These are phyloP conservation scores for Lactarius pseudohatsudake DNA, from an alignment of 768 basidiomycete species.

Conservation along the genomic window DNA sequence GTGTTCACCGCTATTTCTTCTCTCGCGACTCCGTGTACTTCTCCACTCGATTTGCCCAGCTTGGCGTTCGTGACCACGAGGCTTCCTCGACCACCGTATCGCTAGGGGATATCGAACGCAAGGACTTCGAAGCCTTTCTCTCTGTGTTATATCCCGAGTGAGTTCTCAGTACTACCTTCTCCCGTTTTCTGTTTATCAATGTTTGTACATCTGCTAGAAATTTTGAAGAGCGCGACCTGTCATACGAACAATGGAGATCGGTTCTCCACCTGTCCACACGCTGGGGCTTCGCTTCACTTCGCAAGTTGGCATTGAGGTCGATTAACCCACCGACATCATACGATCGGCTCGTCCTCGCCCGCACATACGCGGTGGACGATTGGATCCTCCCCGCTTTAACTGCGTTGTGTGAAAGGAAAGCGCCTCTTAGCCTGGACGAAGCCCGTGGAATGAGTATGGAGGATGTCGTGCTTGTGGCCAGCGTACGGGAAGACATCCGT, in stretches of 20 bases:
- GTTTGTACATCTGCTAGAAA: background rate
- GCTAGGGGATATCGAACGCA: background rate
- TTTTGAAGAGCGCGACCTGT: slow-evolving; percentile 13
- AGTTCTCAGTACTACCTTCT: background rate
- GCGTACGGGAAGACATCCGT: slow-evolving; percentile 16
- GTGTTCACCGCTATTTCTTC: slow-evolving; percentile 25
- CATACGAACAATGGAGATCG: slow-evolving; percentile 32
- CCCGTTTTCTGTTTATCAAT: background rate
- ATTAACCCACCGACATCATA: slow-evolving; percentile 10
- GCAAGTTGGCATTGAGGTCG: slow-evolving; percentile 9
- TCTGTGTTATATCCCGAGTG: slow-evolving; percentile 13
- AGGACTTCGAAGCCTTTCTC: slow-evolving; percentile 20
- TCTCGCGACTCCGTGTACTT: slow-evolving; percentile 21
- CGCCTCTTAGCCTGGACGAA: slow-evolving; percentile 17
- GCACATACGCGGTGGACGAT: slow-evolving; percentile 9
- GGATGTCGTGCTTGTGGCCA: slow-evolving; percentile 20
- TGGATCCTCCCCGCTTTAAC: slow-evolving; percentile 22
- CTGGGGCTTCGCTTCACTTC: slow-evolving; percentile 36
- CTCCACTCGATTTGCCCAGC: slow-evolving; percentile 7
- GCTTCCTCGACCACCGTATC: background rate
- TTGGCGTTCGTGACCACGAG: slow-evolving; percentile 12
- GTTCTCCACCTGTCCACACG: slow-evolving; percentile 33
- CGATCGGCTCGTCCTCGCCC: slow-evolving; percentile 19
- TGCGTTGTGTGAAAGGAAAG: slow-evolving; percentile 12
- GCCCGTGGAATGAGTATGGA: slow-evolving; percentile 17